Conservation (phyloP, 345 rosid genomes). For the Melaleuca alternifolia region DNA sequence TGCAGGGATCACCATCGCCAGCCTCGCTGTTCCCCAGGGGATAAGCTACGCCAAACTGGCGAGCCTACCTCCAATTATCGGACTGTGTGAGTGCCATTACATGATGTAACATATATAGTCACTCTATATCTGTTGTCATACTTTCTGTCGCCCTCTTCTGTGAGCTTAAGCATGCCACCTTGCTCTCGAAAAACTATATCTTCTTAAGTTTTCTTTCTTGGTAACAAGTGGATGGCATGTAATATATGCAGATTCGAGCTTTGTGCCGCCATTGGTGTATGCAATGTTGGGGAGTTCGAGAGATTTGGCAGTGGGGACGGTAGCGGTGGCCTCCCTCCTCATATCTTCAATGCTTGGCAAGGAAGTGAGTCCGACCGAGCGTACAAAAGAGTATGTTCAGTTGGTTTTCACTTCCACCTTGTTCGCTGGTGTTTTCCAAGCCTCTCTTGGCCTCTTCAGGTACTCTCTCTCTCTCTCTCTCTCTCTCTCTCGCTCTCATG, state of each 20-base stretch:
- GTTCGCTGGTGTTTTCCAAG: constrained; percentile 78
- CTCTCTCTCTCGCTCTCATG: too few species aligned
- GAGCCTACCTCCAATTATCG: constrained; percentile 85
- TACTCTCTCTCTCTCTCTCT: constrained; percentile 2
- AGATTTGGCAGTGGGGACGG: constrained; percentile 89
- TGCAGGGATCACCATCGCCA: constrained; percentile 88
- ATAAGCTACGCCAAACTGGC: constrained; percentile 90
- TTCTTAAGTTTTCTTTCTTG: background rate
- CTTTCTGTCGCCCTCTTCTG: background rate
- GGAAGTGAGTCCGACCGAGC: constrained; percentile 47
- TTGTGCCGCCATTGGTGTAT: constrained; percentile 84
- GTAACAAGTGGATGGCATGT: constrained; percentile 19
- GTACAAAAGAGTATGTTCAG: constrained; percentile 59
- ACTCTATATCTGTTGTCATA: background rate
- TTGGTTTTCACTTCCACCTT: constrained; percentile 78
- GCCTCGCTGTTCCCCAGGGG: constrained; percentile 97
- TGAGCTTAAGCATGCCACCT: background rate
- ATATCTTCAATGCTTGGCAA: constrained; percentile 66
- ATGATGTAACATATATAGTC: background rate
- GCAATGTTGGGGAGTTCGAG: constrained; percentile 95
- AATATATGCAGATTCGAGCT: constrained; percentile 73
- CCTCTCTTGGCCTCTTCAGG: constrained; percentile 88
- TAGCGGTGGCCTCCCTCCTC: constrained; percentile 78
- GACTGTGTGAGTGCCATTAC: constrained; percentile 51
- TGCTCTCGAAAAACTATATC: background rate